Base-by-base conservation (phyloP, 495 filamentous ascomycete genomes). In the Xylaria cubensis region DNA sequence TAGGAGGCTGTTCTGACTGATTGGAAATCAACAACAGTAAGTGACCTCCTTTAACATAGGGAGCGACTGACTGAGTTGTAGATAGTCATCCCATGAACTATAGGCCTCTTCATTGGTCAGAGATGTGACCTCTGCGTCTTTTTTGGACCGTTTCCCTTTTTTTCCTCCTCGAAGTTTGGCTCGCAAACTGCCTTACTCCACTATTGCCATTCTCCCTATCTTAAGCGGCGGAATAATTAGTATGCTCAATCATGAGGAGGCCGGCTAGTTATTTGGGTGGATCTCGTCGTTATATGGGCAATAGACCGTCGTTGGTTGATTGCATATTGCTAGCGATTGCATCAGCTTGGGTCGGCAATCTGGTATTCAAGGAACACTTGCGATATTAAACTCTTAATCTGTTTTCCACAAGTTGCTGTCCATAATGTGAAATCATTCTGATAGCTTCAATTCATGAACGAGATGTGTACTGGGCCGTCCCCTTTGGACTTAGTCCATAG, bases 21-120 rank as follows among this genome's bases (percentile, higher is more conserved):
- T 7, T 34, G 50, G 50, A 24, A 55, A 42, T 5, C n/a, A 67
- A 56, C n/a, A 67, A 56, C 9, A n/a, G 53, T 69, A 62, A 46
- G 55, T 19, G 48, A 32, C 21, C 50, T 56, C 34, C 9, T 56
- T 34, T n/a, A 34, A 42, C 12, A 42, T 19, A 4, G 2, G 6
- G 3, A 21, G 56, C 24, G 4, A 8, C 41, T 50, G 2, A 48
- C 63, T 65, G 3, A 34, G 19, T 51, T 32, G 8, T n/a, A 4
- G 44, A 17, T 13, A 51, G 64, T 8, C 15, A 17, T 17, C 44
- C 10, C 9, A 9, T 24, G 44, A 39, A 5, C 42, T 29, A 39
- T 13, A 8, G 3, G 29, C 64, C 15, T 67, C 39, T 24, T 10
- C 10, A 44, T 63, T 26, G 39, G n/a, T 19, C 15, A 10, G 9